Base-by-base conservation (phyloP, 345 rosid genomes). In the Ceriops decandra region DNA sequence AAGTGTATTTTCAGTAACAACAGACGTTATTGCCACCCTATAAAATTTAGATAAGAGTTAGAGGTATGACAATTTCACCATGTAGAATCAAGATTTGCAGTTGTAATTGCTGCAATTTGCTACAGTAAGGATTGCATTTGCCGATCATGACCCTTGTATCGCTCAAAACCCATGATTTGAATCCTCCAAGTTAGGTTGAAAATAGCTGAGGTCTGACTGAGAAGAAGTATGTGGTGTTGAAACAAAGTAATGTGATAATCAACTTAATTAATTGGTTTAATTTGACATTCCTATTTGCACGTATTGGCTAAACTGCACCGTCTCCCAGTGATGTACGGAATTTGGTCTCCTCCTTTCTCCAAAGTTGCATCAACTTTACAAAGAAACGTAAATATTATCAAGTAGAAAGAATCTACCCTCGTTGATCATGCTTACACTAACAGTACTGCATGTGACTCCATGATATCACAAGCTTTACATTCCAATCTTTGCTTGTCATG, bases 311-410 rank as follows among this genome's bases (percentile, higher is more conserved):
- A 36, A 57, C 51, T 27, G 71, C 56, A 61, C 73, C 28, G 46
- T 69, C 32, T 24, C 16, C 31, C 13, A 24, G 28, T 56, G 3
- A 10, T 3, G 59, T 56, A 24, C 31, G 26, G 59, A 56, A 16
- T n/a, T 56, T 24, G 19, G 59, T 27, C 6, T 56, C 31, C 59
- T 49, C 19, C 36, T 13, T 49, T 64, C 57, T 16, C 10, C 53
- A 54, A 56, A 54, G 69, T 35, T 35, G 36, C 63, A 52, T 74
- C 53, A 52, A 56, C 74, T 77, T 77, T 77, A 68, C 66, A 33
- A 47, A 60, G 32, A 57, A 57, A 27, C 38, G 11, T 21, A n/a
- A 53, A 60, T 57, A 15, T 38, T 38, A 2, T 9, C 16, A 19
- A 51, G 52, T 57, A 7, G 35, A 72, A 68, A 51, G 68, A 36